These are phyloP conservation scores for Psilocybe sp. DNA, from an alignment of 768 basidiomycete genomes.

Conservation along the genomic window DNA sequence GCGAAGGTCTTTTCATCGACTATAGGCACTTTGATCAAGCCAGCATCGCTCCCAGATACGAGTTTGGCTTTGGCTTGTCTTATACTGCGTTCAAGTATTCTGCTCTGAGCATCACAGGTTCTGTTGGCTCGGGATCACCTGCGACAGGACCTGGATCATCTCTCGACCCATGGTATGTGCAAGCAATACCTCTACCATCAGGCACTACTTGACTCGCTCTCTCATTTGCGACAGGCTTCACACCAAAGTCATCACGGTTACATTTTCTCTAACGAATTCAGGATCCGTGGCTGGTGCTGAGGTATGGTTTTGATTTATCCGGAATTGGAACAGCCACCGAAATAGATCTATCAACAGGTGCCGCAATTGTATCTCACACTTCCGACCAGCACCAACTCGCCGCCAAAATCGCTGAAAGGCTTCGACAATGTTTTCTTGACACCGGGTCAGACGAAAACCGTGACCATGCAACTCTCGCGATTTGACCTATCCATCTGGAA, in stretches of 20 bases:
- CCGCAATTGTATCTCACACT: conserved; percentile 55
- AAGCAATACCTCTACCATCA: not conserved
- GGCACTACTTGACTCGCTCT: not conserved
- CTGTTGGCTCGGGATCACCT: conserved; percentile 38
- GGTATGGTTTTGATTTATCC: conserved; percentile 26
- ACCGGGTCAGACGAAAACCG: conserved; percentile 41
- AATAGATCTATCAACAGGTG: conserved; percentile 29
- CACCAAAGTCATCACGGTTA: conserved; percentile 46
- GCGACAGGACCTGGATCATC: conserved; percentile 47
- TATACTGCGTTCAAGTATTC: conserved; percentile 59
- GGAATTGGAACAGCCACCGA: not conserved
- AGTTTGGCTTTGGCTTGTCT: conserved; percentile 50
- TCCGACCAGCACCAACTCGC: conserved; percentile 43
- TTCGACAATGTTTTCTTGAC: conserved; percentile 49
- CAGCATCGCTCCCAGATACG: conserved; percentile 43
- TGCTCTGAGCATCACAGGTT: conserved; percentile 37
- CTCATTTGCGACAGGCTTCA: conserved; percentile 40
- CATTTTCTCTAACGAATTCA: conserved; percentile 51
- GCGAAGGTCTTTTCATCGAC: conserved; percentile 55
- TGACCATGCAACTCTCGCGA: conserved; percentile 46
- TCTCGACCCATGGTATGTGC: conserved; percentile 44
- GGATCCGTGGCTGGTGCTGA: conserved; percentile 54
- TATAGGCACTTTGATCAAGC: conserved; percentile 56
- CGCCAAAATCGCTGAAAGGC: conserved; percentile 53
- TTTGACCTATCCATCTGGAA: conserved; percentile 57